Evolutionary conservation across 2,329 filamentous ascomycete genomes (phyloP).

Genomic region (Hypocrella siamensis): DNA sequence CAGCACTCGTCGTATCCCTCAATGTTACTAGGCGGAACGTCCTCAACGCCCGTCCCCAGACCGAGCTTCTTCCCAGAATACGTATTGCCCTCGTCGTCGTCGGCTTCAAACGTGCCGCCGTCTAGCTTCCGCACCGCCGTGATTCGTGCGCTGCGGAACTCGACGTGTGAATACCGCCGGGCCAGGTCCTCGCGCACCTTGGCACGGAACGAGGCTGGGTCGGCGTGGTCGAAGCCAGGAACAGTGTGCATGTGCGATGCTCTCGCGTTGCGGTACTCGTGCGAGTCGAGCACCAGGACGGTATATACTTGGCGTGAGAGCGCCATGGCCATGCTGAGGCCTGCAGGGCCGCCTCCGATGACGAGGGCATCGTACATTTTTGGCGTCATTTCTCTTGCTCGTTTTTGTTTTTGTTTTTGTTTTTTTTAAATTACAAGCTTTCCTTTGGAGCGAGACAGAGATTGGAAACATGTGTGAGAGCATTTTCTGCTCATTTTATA

Average conservation of each 20-base stretch:
- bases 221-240: slow-evolving; percentile 20
- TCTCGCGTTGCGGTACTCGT: slow-evolving; percentile 31
- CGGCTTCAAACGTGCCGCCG: slow-evolving; percentile 16
- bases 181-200: slow-evolving; percentile 17
- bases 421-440: too few relatives aligned
- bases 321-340: slow-evolving; percentile 28
- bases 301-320: slow-evolving; percentile 33
- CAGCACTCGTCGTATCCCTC: too few relatives aligned
- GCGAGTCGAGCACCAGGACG: slow-evolving; percentile 32
- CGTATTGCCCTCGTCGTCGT: slow-evolving; percentile 22
- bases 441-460: too few relatives aligned
- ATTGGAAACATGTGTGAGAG: too few relatives aligned
- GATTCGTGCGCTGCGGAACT: slow-evolving; percentile 14
- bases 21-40: too few relatives aligned
- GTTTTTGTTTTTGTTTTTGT: too few relatives aligned
- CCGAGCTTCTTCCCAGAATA: slow-evolving; percentile 37
- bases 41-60: too few relatives aligned
- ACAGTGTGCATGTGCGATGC: slow-evolving; percentile 33
- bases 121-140: slow-evolving; percentile 13
- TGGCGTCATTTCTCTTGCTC: background rate
- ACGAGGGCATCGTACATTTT: slow-evolving; percentile 27
- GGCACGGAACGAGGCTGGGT: slow-evolving; percentile 18
- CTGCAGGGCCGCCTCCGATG: slow-evolving; percentile 33
- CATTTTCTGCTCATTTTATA: too few relatives aligned
- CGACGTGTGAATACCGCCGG: slow-evolving; percentile 18